Conservation (phyloP, 2,329 filamentous ascomycete species). For the Penicillium thymicola region DNA sequence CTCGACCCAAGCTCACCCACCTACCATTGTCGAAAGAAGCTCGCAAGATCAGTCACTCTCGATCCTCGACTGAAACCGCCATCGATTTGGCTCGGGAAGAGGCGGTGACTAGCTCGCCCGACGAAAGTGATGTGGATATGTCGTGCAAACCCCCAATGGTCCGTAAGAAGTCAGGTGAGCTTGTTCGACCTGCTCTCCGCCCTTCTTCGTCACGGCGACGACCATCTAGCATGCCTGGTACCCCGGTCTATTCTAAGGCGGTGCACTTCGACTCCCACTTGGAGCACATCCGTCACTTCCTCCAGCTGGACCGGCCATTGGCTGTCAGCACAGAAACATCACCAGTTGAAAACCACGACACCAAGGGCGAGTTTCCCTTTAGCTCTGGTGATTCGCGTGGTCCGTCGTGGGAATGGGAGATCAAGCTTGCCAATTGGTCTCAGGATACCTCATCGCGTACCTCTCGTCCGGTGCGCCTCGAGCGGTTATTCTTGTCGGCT, state of each 20-base stretch:
- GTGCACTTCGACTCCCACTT: slow-evolving; percentile 98
- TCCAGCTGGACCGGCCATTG: slow-evolving; percentile 90
- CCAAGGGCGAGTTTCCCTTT: slow-evolving; percentile 88
- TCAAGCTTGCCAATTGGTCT: slow-evolving; percentile 80
- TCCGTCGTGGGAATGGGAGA: slow-evolving; percentile 77
- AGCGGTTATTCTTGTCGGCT: slow-evolving; percentile 78
- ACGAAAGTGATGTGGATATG: slow-evolving; percentile 55
- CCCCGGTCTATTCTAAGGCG: slow-evolving; percentile 89
- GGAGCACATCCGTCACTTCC: slow-evolving; percentile 92
- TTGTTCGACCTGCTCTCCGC: slow-evolving; percentile 87
- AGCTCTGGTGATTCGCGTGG: slow-evolving; percentile 47
- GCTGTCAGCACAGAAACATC: slow-evolving; percentile 94
- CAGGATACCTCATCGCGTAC: slow-evolving; percentile 61
- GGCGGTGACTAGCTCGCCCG: slow-evolving; percentile 43
- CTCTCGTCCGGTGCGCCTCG: slow-evolving; percentile 66
- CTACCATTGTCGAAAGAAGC: slow-evolving; percentile 53
- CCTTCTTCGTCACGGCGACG: slow-evolving; percentile 69
- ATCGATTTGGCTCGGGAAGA: slow-evolving; percentile 47
- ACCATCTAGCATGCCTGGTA: slow-evolving; percentile 95
- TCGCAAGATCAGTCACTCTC: slow-evolving; percentile 60
- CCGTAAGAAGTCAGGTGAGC: slow-evolving; percentile 95
- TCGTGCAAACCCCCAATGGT: slow-evolving; percentile 83
- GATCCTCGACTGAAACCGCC: slow-evolving; percentile 57
- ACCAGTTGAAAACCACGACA: slow-evolving; percentile 82
- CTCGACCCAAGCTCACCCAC: slow-evolving; percentile 16